These are phyloP conservation scores for Penicillium ochrochloron DNA, from an alignment of 495 filamentous ascomycete genomes.

Conservation along the genomic window DNA sequence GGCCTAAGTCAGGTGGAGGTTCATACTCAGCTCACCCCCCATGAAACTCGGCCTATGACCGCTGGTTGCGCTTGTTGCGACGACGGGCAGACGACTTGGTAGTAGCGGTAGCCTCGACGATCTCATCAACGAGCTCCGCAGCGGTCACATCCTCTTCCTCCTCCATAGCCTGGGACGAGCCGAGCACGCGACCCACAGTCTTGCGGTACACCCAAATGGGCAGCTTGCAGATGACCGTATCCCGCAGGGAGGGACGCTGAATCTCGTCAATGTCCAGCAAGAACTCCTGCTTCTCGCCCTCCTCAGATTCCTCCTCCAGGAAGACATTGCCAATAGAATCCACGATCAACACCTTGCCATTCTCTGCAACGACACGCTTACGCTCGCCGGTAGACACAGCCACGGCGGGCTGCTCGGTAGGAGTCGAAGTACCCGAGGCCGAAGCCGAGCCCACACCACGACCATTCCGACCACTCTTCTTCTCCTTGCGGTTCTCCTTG, in stretches of 20 bases:
- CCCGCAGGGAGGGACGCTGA: conserved; percentile 63
- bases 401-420: conserved; percentile 53
- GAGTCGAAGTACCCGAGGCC: conserved; percentile 50
- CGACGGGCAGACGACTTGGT: conserved; percentile 34
- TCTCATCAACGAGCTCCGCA: conserved; percentile 37
- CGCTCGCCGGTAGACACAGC: conserved; percentile 59
- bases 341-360: conserved; percentile 92
- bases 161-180: conserved; percentile 21
- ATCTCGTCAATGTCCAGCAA: conserved; percentile 79
- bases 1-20: background rate
- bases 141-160: conserved; percentile 17
- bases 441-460: conserved; percentile 30
- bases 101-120: conserved; percentile 33
- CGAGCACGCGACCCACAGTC: conserved; percentile 59
- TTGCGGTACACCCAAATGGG: conserved; percentile 67
- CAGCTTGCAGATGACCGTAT: conserved; percentile 72
- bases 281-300: conserved; percentile 80
- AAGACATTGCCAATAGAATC: conserved; percentile 91
- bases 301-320: conserved; percentile 84
- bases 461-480: conserved; percentile 44
- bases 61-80: conserved; percentile 43
- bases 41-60: conserved; percentile 26
- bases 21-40: background rate
- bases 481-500: conserved; percentile 74
- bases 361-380: conserved; percentile 86